These are phyloP conservation scores for Nemania sp. DNA, from an alignment of 2,329 filamentous ascomycete species.

Conservation along the genomic window DNA sequence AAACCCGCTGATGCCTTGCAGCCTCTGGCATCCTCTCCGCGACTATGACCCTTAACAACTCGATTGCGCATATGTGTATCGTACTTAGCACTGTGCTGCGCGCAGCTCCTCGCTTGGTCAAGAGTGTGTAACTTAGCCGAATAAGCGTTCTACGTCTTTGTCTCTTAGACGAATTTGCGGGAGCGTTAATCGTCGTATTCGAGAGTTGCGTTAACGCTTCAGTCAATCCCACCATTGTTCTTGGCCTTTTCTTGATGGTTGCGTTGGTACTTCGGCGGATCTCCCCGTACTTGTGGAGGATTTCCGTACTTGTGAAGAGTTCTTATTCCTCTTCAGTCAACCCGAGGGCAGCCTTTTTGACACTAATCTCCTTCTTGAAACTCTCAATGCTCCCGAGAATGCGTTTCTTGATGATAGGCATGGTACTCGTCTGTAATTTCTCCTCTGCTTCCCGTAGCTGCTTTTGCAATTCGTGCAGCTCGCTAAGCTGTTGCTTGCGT, in stretches of 20 bases:
- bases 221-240: too few species aligned
- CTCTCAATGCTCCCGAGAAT: conserved; percentile 54
- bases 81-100: too few species aligned
- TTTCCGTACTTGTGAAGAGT: conserved; percentile 9
- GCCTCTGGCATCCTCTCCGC: too few species aligned
- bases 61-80: too few species aligned
- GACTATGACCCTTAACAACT: too few species aligned
- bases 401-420: conserved; percentile 54
- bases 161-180: not conserved
- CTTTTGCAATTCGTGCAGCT: conserved; percentile 49
- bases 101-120: too few species aligned
- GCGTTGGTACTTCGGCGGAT: not conserved
- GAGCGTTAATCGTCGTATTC: not conserved
- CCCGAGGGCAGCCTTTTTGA: conserved; percentile 40
- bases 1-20: not conserved
- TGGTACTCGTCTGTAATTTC: conserved; percentile 48
- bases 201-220: too few species aligned
- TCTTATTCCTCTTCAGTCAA: conserved; percentile 38
- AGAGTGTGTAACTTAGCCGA: not conserved
- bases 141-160: conserved; percentile 4
- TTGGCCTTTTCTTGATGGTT: not conserved
- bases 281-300: not conserved
- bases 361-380: conserved; percentile 45
- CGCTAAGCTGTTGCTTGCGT: conserved; percentile 57
- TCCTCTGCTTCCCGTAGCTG: conserved; percentile 51